Percentiles rank a stretch among this genome's conserved stretches.
Conservation (phyloP, 441 rosid species). For the Hura crepitans region DNA sequence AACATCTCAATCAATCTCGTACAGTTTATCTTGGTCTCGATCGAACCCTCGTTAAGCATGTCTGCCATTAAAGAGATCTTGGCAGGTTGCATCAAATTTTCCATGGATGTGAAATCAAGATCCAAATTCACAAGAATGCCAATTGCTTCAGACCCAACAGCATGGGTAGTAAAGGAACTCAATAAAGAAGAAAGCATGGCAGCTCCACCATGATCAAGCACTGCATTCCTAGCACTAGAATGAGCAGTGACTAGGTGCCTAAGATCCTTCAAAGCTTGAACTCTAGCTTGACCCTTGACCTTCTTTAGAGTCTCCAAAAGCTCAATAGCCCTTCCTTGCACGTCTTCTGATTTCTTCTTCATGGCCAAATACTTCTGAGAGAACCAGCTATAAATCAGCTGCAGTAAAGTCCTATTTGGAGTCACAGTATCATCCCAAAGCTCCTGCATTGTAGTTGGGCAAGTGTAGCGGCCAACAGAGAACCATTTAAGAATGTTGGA, state of each 20-base stretch:
- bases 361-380: conserved; percentile 66
- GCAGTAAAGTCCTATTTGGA: conserved; percentile 77
- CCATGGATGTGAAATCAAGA: conserved; percentile 52
- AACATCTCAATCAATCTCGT: conserved; percentile 53
- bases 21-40: conserved; percentile 75
- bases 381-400: conserved; percentile 77
- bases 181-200: conserved; percentile 50
- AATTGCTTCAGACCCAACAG: conserved; percentile 77
- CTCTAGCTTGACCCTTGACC: conserved; percentile 78
- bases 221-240: conserved; percentile 55
- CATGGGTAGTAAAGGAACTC: conserved; percentile 75
- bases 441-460: conserved; percentile 98
- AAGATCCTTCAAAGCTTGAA: conserved; percentile 73
- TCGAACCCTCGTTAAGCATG: conserved; percentile 78
- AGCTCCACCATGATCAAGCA: conserved; percentile 55
- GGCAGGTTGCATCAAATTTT: conserved; percentile 67
- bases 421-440: conserved; percentile 85
- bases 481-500: conserved; percentile 87
- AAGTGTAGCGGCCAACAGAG: conserved; percentile 65
- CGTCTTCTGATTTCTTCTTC: conserved; percentile 85
- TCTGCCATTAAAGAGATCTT: conserved; percentile 77
- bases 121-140: conserved; percentile 71
- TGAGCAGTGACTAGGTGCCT: conserved; percentile 51
- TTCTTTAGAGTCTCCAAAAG: conserved; percentile 61
- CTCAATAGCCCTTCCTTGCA: conserved; percentile 70